phyloP scores from a whole-genome alignment of 2,329 filamentous ascomycete species.

The Ophidiomyces ophidiicola region DNA sequence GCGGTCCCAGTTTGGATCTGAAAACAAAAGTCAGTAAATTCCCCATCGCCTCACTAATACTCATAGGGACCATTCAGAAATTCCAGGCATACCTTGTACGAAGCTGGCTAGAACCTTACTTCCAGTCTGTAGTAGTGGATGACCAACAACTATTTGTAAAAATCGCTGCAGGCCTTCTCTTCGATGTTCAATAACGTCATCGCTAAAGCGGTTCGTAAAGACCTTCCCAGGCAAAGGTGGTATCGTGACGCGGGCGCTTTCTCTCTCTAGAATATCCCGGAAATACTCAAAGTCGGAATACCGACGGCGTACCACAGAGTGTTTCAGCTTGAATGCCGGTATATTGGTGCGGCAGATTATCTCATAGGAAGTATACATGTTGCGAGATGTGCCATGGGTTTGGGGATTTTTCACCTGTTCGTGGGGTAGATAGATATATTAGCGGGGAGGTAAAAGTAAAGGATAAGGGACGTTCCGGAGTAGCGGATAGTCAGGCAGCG shows the following conservation, averaged over 20 bases:
- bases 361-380: constrained; percentile 98
- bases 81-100: constrained; percentile 65
- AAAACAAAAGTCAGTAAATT: not conserved
- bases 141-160: constrained; percentile 91
- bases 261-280: constrained; percentile 91
- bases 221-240: constrained; percentile 93
- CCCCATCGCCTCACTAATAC: not conserved
- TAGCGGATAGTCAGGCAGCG: not conserved
- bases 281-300: constrained; percentile 99
- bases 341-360: constrained; percentile 98
- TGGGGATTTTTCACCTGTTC: constrained; percentile 77
- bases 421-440: constrained; percentile 14
- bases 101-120: constrained; percentile 94
- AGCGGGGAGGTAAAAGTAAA: constrained; percentile 5
- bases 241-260: constrained; percentile 87
- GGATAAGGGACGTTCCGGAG: constrained; percentile 1
- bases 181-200: constrained; percentile 94
- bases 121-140: constrained; percentile 90
- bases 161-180: constrained; percentile 88
- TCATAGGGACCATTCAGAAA: not conserved
- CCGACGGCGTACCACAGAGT: constrained; percentile 74
- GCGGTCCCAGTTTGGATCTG: constrained; percentile 62
- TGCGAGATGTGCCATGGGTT: constrained; percentile 84
- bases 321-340: constrained; percentile 91
- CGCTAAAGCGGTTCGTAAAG: constrained; percentile 93